Percentiles rank a stretch among this genome's conserved stretches.
These are phyloP conservation scores for Pseudocercospora fuligena DNA, from an alignment of 2,329 filamentous ascomycete genomes.

Conservation along the genomic window DNA sequence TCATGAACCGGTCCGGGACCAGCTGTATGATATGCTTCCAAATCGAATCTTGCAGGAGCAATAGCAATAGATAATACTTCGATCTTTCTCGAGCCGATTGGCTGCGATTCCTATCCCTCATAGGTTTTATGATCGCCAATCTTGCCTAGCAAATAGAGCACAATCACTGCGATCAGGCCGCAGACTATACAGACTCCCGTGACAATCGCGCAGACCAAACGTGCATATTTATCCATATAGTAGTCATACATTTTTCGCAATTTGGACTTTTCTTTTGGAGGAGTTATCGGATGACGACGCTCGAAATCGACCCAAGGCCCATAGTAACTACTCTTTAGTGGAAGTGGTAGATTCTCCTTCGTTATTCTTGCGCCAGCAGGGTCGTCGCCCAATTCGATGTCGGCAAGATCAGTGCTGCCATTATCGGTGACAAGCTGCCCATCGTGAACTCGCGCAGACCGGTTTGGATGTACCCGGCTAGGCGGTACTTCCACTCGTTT, in stretches of 20 bases:
- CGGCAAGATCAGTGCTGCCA: neutral
- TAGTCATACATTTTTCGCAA: neutral
- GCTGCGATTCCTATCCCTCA: neutral
- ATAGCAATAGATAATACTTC: neutral
- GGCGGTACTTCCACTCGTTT: neutral
- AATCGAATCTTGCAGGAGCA: neutral
- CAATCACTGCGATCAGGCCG: neutral
- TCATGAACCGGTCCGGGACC: neutral
- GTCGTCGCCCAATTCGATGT: neutral
- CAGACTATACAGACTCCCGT: neutral
- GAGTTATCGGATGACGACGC: neutral
- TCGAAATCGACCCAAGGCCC: neutral
- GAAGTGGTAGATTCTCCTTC: neutral
- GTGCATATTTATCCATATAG: neutral
- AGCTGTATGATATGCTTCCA: neutral
- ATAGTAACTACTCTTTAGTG: neutral
- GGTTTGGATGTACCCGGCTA: neutral
- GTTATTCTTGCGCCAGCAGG: neutral
- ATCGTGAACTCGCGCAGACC: neutral
- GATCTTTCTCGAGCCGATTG: neutral
- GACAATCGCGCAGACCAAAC: neutral
- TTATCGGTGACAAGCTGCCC: neutral
- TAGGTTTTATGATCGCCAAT: neutral
- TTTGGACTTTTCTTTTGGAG: neutral
- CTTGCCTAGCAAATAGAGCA: neutral